Evolutionary conservation across 495 filamentous ascomycete species (phyloP), one percentile per base, ranked within the genome.

Genomic region (Apiosordaria backusii): DNA sequence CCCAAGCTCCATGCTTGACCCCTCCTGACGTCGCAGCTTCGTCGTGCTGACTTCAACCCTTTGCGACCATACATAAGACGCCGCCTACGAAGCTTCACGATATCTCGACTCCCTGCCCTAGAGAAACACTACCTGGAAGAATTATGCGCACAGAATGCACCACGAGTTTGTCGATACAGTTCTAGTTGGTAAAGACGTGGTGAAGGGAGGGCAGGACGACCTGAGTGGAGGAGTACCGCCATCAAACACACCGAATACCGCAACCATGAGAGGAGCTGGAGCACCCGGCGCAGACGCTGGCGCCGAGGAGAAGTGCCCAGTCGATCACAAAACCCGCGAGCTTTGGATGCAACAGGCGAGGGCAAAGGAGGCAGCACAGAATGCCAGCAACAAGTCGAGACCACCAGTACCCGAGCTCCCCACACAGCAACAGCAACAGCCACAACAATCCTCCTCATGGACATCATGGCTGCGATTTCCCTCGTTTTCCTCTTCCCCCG

Each of bases 251-350:
- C 25, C 55, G 52, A n/a, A 45, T 10, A 62, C 62, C 26, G 3
- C 57, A 16, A 45, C 59, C 5, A 63, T 59, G 67, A 61, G 55
- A 54, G 65, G 64, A 19, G 26, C 16, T 23, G 63, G 60, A 18
- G 62, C 64, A 4, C 29, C 64, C n/a, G 45, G 19, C 6, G 68
- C 35, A 13, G 16, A 18, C 1, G 35, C 61, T 21, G 71, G 35
- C 21, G 72, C 57, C 10, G 74, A 79, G 29, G 77, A 77, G 61
- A 80, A 82, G 67, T 97, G 95, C 71, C 95, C 95, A 2, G 91
- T 97, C 67, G 92, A 97, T 78, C 90, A 90, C 73, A 89, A 90
- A 72, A 90, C 93, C 25, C 88, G 94, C 66, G 87, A 89, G 68
- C 82, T 89, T 66, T 99, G 93, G 93, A 82, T 97, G 26, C 77